phyloP scores from a whole-genome alignment of 306 rosid species.

The Trifolium pratense region DNA sequence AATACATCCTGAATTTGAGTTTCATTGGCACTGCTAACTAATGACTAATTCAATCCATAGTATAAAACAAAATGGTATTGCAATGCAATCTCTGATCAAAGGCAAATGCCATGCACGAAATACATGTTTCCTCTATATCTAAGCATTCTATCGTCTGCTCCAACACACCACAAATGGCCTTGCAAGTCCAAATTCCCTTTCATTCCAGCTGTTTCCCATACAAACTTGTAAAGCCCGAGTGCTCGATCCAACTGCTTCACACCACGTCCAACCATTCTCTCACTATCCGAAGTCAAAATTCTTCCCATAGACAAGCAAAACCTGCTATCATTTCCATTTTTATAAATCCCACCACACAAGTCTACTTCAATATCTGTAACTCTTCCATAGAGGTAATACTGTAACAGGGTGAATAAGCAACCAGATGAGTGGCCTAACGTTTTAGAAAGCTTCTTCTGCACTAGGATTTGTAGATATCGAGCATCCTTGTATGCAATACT shows the following conservation, averaged over 20 bases:
- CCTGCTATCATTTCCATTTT: constrained; percentile 44
- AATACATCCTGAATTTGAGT: constrained; percentile 24
- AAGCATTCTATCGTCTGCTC: constrained; percentile 61
- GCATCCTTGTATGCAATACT: constrained; percentile 75
- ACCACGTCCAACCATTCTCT: constrained; percentile 68
- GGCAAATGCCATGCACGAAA: constrained; percentile 61
- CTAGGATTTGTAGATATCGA: constrained; percentile 67
- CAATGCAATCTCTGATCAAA: constrained; percentile 44
- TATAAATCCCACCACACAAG: constrained; percentile 68
- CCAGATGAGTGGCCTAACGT: constrained; percentile 80
- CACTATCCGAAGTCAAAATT: constrained; percentile 74
- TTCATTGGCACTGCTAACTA: neutral
- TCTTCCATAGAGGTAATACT: constrained; percentile 67
- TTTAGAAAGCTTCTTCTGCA: constrained; percentile 80
- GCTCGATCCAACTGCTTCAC: constrained; percentile 82
- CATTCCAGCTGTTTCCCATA: constrained; percentile 83
- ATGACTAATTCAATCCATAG: neutral
- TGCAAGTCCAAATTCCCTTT: constrained; percentile 70
- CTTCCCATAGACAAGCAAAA: constrained; percentile 75
- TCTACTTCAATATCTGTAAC: constrained; percentile 79
- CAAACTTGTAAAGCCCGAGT: constrained; percentile 76
- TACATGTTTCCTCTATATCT: constrained; percentile 67
- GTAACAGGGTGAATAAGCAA: constrained; percentile 81
- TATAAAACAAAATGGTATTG: neutral
- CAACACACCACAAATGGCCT: constrained; percentile 90